These are phyloP conservation scores for Whalleya microplaca DNA, from an alignment of 2,329 filamentous ascomycete species.

Conservation along the genomic window DNA sequence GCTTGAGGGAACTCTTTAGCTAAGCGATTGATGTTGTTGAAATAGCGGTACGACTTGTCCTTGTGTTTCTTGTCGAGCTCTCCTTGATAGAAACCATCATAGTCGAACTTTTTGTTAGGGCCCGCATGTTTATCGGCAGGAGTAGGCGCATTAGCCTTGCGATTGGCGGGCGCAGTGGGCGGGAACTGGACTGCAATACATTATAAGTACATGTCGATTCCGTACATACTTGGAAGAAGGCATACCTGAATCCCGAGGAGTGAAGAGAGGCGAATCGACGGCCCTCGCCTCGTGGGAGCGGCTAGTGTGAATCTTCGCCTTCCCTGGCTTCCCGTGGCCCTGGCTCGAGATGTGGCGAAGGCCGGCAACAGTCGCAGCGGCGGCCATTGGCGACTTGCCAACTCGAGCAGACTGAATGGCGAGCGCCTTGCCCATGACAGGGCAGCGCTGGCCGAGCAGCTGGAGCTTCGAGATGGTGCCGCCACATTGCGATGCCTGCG, in stretches of 20 bases:
- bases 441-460: constrained; percentile 90
- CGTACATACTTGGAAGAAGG: not conserved
- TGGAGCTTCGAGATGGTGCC: constrained; percentile 97
- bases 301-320: constrained; percentile 82
- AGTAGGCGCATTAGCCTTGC: constrained; percentile 34
- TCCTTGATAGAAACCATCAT: constrained; percentile 82
- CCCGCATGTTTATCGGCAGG: constrained; percentile 32
- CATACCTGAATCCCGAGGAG: constrained; percentile 55
- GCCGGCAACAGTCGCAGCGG: constrained; percentile 49
- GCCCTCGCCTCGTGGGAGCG: constrained; percentile 76
- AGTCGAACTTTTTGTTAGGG: constrained; percentile 73
- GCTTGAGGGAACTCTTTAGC: constrained; percentile 95
- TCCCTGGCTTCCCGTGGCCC: constrained; percentile 56
- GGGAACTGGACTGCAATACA: constrained; percentile 40
- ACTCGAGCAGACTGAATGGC: constrained; percentile 75
- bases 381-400: constrained; percentile 45
- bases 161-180: constrained; percentile 35
- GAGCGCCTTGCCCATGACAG: constrained; percentile 97
- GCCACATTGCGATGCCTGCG: constrained; percentile 74
- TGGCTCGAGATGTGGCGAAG: constrained; percentile 56
- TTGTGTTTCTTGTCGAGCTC: constrained; percentile 99
- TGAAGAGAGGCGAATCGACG: constrained; percentile 63
- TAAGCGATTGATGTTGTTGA: constrained; percentile 99
- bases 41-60: constrained; percentile 99
- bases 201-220: constrained; percentile 22